Percentiles rank a stretch among this genome's conserved stretches.
Conservation (phyloP, 164 flowering plant species). For the Piper betle region DNA sequence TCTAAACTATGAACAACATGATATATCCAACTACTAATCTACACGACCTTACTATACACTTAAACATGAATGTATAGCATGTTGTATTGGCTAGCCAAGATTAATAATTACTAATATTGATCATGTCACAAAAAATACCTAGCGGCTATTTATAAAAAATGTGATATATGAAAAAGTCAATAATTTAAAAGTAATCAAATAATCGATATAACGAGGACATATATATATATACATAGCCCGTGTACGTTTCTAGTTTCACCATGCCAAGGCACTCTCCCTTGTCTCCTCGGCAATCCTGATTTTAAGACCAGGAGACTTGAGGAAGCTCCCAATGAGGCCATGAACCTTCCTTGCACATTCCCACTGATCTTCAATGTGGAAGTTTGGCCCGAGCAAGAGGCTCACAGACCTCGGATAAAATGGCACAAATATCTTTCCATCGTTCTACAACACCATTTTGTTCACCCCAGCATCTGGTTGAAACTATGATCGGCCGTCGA, state of each 20-base stretch:
- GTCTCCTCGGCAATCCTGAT: constrained; percentile 43
- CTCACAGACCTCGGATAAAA: constrained; percentile 69
- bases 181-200: too few relatives aligned
- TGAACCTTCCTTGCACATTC: constrained; percentile 54
- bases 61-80: too few relatives aligned
- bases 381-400: constrained; percentile 49
- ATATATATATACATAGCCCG: background rate
- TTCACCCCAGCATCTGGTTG: constrained; percentile 88
- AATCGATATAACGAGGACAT: background rate
- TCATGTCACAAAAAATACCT: too few relatives aligned
- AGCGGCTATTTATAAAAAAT: too few relatives aligned
- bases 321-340: constrained; percentile 54
- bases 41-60: too few relatives aligned
- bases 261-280: constrained; percentile 24
- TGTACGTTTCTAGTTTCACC: constrained; percentile 50
- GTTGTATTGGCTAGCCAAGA: too few relatives aligned
- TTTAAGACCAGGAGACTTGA: constrained; percentile 66
- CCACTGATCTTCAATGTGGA: constrained; percentile 73
- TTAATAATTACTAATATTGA: too few relatives aligned
- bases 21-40: too few relatives aligned
- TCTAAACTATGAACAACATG: too few relatives aligned
- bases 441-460: constrained; percentile 66
- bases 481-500: constrained; percentile 70
- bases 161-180: too few relatives aligned
- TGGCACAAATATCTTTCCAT: constrained; percentile 59